These are phyloP conservation scores for Diutina scorzettiae DNA, from an alignment of 1,139 yeast species.

Conservation along the genomic window DNA sequence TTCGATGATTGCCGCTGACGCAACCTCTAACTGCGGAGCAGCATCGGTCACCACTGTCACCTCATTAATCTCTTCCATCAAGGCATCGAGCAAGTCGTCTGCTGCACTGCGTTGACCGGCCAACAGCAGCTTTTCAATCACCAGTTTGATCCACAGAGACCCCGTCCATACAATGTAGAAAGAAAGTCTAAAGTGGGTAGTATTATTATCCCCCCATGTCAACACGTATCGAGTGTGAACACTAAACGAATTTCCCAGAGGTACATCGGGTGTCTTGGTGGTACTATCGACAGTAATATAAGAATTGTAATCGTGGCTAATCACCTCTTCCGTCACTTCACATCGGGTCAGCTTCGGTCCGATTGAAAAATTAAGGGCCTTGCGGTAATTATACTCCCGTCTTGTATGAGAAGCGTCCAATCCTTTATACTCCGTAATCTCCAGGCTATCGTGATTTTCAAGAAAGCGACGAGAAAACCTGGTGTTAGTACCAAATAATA, in stretches of 20 bases:
- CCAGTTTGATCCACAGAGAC: constrained; percentile 42
- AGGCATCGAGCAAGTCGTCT: constrained; percentile 19
- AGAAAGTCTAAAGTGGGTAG: constrained; percentile 30
- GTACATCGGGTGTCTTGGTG: constrained; percentile 46
- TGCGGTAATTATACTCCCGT: constrained; percentile 31
- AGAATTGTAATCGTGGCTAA: constrained; percentile 26
- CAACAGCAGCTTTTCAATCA: constrained; percentile 39
- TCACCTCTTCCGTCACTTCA: constrained; percentile 33
- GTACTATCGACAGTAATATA: constrained; percentile 25
- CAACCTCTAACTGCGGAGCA: no score
- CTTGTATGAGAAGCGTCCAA: constrained; percentile 24
- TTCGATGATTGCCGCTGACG: constrained; percentile 7
- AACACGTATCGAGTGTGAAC: constrained; percentile 38
- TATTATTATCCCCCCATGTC: constrained; percentile 33
- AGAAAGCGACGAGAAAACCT: constrained; percentile 29
- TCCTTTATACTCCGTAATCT: constrained; percentile 28
- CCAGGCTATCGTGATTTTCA: constrained; percentile 35
- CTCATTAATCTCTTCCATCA: constrained; percentile 19
- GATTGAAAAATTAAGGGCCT: constrained; percentile 38
- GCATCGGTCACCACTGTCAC: constrained; percentile 11
- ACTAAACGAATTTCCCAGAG: constrained; percentile 43
- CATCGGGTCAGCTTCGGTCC: constrained; percentile 50
- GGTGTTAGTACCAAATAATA: constrained; percentile 33
- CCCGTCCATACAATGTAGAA: constrained; percentile 44
- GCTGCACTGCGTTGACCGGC: constrained; percentile 35